Base-by-base conservation (phyloP, 23 red algal species). In the Porphyridium purpureum region DNA sequence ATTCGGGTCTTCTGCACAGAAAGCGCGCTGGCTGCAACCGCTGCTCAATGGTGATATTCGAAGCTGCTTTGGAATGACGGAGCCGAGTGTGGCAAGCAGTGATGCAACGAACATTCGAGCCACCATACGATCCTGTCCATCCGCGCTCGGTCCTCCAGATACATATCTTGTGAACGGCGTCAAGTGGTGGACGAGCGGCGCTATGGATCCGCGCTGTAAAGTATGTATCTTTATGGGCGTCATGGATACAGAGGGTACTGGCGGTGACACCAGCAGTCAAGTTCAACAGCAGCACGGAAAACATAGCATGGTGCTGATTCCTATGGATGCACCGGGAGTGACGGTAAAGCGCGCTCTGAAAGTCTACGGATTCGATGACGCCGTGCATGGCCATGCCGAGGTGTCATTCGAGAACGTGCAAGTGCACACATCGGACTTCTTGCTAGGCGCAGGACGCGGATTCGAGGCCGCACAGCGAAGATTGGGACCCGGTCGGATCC, bases 121-220 rank as follows among this genome's bases (percentile, higher is more conserved):
- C 3, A 48, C 44, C 27, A 66, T 71, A n/a, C n/a, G n/a, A n/a
- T n/a, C n/a, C n/a, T n/a, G n/a, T n/a, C n/a, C n/a, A n/a, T n/a
- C n/a, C n/a, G n/a, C n/a, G n/a, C n/a, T n/a, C n/a, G n/a, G n/a
- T n/a, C n/a, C n/a, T n/a, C n/a, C n/a, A n/a, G n/a, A n/a, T n/a
- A n/a, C n/a, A n/a, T n/a, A n/a, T n/a, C n/a, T n/a, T n/a, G n/a
- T 93, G 19, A 55, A 67, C 35, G 84, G 84, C 14, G 73, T 64
- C 15, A 93, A 93, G 60, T 93, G 84, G 84, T 93, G 84, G 84
- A 81, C 70, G 24, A 70, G 61, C 25, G 84, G 84, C 7, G 84
- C 72, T 0, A 50, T 81, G 72, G 74, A 93, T 50, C 73, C 73
- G 8, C 57, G 68, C n/a, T 80, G 72, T 51, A 66, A 74, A 23